Base-by-base conservation (phyloP, 768 basidiomycete species). In the Sutorius australiensis region DNA sequence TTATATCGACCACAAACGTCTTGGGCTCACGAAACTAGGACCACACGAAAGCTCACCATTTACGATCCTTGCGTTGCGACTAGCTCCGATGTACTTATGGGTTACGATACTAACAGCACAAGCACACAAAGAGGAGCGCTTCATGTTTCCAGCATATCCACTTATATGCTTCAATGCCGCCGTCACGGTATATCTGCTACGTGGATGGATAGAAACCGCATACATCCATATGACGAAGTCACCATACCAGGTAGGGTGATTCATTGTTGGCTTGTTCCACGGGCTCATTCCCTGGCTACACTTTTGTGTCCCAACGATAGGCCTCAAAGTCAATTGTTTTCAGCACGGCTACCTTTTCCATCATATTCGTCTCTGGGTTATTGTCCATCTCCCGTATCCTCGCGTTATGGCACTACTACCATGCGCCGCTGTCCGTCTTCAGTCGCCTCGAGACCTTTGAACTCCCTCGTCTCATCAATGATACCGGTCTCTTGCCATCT, bases 91-190 rank as follows among this genome's bases (percentile, higher is more conserved):
- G 55, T 98, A 98, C 71, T 58, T 98, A n/a, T 98, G 97, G 95
- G 62, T 86, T 42, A 80, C 71, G 1, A 86, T 97, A 56, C 73
- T 99, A 59, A 84, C 83, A 5, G 60, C 76, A 3, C 95, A 98
- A 72, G 74, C 87, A 1, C 97, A 99, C 72, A 99, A 99, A 72
- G 97, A 99, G 71, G 97, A 99, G 67, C 80, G 97, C n/a, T 99
- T 99, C 74, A 89, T 98, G 84, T 98, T 86, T 70, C 95, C 97
- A 1, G 87, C 82, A 2, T 98, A 95, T 67, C 89, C 92, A 2
- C 69, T 98, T 31, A 71, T 98, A 43, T 92, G 92, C 65, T 92
- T 98, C 73, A 98, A 98, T 64, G 95, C 94, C 0, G 91, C 92
- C 5, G 85, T 94, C n/a, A 78, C 86, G 12, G 58, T 95, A 11